phyloP scores from a whole-genome alignment of 768 basidiomycete species.

The Imleria badia region DNA sequence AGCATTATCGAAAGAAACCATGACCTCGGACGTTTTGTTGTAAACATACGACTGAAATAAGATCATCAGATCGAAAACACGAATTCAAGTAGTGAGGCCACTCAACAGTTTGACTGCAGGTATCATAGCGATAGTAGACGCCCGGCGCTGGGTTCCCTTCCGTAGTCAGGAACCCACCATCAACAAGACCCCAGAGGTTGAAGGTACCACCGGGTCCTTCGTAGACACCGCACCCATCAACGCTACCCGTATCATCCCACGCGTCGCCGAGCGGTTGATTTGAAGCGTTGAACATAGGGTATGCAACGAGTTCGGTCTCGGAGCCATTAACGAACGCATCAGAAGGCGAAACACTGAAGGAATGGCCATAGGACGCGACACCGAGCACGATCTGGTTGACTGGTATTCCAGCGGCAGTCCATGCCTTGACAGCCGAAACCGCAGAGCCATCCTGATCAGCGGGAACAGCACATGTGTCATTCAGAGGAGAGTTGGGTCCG shows the following conservation, averaged over 20 bases:
- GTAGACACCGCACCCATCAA: slow-evolving; percentile 54
- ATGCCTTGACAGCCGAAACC: no score
- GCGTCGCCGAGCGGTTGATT: slow-evolving; percentile 52
- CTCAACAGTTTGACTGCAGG: slow-evolving; percentile 71
- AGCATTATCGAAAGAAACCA: no score
- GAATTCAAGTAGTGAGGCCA: neutral
- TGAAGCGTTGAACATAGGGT: slow-evolving; percentile 48
- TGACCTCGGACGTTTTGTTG: slow-evolving; percentile 50
- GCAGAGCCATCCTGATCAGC: no score
- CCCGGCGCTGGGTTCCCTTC: slow-evolving; percentile 35
- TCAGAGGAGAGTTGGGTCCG: slow-evolving; percentile 81
- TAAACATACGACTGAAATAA: slow-evolving; percentile 63
- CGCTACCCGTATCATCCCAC: slow-evolving; percentile 49
- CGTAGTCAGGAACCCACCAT: slow-evolving; percentile 50
- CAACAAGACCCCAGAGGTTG: slow-evolving; percentile 59
- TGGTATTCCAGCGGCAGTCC: no score
- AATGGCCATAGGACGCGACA: slow-evolving; percentile 80
- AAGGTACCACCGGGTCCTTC: slow-evolving; percentile 52
- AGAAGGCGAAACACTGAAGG: slow-evolving; percentile 58
- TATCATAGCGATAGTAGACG: slow-evolving; percentile 57
- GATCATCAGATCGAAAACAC: neutral
- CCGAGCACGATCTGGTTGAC: slow-evolving; percentile 81
- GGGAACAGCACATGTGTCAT: no score
- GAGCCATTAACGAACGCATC: slow-evolving; percentile 31
- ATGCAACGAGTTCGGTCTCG: slow-evolving; percentile 39